Evolutionary conservation across 176 grass and related monocot species (phyloP), one percentile per base, ranked within the genome.

Genomic region (Rhipidocladum racemiflorum): DNA sequence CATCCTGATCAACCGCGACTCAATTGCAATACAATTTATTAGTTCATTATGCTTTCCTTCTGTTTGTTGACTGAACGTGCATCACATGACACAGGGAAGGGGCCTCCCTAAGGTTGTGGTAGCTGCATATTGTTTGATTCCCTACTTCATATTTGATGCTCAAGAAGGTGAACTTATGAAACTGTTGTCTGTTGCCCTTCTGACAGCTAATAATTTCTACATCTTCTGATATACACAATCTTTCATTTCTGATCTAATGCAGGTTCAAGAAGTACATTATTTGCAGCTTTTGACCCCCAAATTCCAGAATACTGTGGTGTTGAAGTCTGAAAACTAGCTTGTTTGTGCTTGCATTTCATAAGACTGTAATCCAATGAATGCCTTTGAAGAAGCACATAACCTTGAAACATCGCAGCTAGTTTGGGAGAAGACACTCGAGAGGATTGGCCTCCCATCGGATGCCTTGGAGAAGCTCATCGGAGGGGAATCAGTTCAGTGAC

Each of bases 141-240:
- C 96, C 13, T 99, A 93, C 83, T 99, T 99, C 87, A 93, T 99
- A 88, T 99, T 99, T 62, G 87, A 87, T 90, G 75, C 91, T 56
- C 82, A 90, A 85, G 97, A 96, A 99, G 93, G 97, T 90, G 28
- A 61, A 34, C 50, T 59, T 34, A 13, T 60, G 53, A 16, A 69
- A 38, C 76, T 77, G 56, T 11, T 57, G 34, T 0, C 0, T 36
- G 4, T 28, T 20, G 9, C 25, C 51, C 35, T 53, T 25, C 17
- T 86, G 0, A 25, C 57, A 45, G 18, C 23, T 65, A 74, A 74
- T 13, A 72, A 25, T 21, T 6, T 39, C 9, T 24, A 11, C 49
- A 61, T 72, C 60, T 70, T 38, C 77, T 70, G 39, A 75, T 60
- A 65, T 16, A 61, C 29, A 53, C n/a, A 71, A 65, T 66, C 45